phyloP scores from a whole-genome alignment of 2,329 filamentous ascomycete genomes.

The Scedosporium boydii region DNA sequence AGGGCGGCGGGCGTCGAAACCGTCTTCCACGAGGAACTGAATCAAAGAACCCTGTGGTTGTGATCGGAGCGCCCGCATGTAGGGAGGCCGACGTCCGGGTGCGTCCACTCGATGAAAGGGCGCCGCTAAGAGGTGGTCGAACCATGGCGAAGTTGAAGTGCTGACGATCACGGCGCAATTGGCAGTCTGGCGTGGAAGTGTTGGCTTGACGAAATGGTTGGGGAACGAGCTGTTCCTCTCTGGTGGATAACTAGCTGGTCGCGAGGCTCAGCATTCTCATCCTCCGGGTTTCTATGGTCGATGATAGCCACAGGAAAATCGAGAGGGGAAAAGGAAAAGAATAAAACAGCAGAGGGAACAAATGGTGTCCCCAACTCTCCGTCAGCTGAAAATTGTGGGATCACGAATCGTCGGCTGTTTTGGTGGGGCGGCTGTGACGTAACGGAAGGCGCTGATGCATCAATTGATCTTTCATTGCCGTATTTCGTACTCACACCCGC shows the following conservation, averaged over 20 bases:
- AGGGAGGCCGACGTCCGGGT: slow-evolving; percentile 35
- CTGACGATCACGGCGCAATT: background rate
- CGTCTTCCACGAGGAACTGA: background rate
- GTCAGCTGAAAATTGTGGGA: no score
- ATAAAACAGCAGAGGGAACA: background rate
- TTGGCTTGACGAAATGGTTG: background rate
- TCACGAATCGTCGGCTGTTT: no score
- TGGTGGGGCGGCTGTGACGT: no score
- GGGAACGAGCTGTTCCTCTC: background rate
- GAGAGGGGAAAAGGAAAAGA: background rate
- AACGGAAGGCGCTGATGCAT: no score
- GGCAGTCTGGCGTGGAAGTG: background rate
- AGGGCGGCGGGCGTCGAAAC: slow-evolving; percentile 7
- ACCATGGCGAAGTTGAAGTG: background rate
- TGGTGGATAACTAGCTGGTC: background rate
- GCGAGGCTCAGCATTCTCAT: background rate
- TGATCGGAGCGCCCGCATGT: slow-evolving; percentile 41
- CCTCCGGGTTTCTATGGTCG: background rate
- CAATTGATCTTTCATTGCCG: no score
- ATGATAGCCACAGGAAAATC: background rate
- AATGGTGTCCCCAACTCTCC: background rate
- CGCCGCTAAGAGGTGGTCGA: background rate
- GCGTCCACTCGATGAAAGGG: slow-evolving; percentile 6
- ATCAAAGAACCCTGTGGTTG: slow-evolving; percentile 17
- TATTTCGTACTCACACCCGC: no score